Evolutionary conservation across 2,329 filamentous ascomycete genomes (phyloP), one percentile per base, ranked within the genome.

Genomic region (Diatrype stigma): DNA sequence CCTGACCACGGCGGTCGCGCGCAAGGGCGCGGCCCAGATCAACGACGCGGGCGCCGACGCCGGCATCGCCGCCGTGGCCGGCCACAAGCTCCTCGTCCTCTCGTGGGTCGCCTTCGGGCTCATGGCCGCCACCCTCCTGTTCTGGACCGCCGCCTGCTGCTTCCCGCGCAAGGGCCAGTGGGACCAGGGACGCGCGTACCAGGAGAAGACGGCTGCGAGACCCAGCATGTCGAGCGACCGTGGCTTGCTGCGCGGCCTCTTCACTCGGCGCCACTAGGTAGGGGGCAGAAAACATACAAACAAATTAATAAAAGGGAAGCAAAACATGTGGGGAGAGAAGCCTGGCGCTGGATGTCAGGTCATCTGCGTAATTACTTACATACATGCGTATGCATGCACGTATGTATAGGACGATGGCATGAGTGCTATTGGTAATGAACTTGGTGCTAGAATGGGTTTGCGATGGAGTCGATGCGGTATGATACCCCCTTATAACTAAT

Each of bases 51-150:
- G 75, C 49, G 66, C 71, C 12, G 66, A 70, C 2, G 64, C 76
- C 16, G 77, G 77, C 40, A 65, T 81, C 21, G 66, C 70, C 2
- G 77, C 75, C 0, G 56, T 63, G 12, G 56, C 65, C 11, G 78
- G 78, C 7, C 58, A 47, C 42, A 73, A 73, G 63, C 77, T 81
- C 54, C 66, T 73, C 56, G 67, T 59, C 30, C 60, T 80, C 37
- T 70, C 70, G 5, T 81, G 77, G 78, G 68, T 74, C 4, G 68
- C 76, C 1, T 71, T 76, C 16, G 75, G 60, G 3, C 63, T 74
- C 53, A 77, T 79, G 71, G 60, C 69, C 3, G 53, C 66, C 1
- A 60, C 70, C 0, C 50, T 67, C 4, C 23, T 69, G 3, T 78
- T 72, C 60, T 80, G 77, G 77, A 45, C 55, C n/a, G 21, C 54